These are phyloP conservation scores for Lathyrus sativus DNA, from an alignment of 306 rosid species.

Conservation along the genomic window DNA sequence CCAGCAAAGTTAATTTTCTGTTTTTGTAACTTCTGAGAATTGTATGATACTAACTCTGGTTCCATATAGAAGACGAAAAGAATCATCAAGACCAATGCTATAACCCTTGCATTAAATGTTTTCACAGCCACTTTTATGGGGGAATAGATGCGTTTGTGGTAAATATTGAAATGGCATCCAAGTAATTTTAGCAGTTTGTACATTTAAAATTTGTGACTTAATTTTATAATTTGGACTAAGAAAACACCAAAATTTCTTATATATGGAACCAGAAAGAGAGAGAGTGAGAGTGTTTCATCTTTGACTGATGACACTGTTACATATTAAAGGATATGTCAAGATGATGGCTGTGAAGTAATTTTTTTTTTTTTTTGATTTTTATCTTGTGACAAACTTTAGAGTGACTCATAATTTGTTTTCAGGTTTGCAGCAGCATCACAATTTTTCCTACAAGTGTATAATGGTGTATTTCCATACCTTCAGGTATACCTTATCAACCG, in stretches of 20 bases:
- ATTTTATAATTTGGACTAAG: background rate
- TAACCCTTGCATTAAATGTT: background rate
- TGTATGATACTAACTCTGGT: background rate
- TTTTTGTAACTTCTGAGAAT: slow-evolving; percentile 2
- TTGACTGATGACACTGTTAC: slow-evolving; percentile 18
- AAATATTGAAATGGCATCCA: background rate
- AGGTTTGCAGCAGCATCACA: slow-evolving; percentile 73
- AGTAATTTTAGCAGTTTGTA: background rate
- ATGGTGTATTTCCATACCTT: slow-evolving; percentile 63
- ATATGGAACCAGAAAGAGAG: background rate
- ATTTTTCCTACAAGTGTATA: slow-evolving; percentile 59
- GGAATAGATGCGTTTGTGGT: background rate
- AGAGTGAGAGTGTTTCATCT: background rate
- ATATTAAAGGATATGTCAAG: slow-evolving; percentile 11
- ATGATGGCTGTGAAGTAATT: slow-evolving; percentile 13
- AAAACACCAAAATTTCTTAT: background rate
- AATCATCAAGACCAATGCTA: background rate
- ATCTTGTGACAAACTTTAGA: slow-evolving; percentile 16
- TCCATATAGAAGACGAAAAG: slow-evolving; percentile 1
- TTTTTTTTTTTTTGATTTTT: slow-evolving; percentile 26
- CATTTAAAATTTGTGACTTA: background rate
- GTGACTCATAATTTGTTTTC: slow-evolving; percentile 43
- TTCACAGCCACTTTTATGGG: background rate
- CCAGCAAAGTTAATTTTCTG: slow-evolving; percentile 21
- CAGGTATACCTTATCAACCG: slow-evolving; percentile 57